These are phyloP conservation scores for Sclerotinia borealis DNA, from an alignment of 2,329 filamentous ascomycete genomes.

Conservation along the genomic window DNA sequence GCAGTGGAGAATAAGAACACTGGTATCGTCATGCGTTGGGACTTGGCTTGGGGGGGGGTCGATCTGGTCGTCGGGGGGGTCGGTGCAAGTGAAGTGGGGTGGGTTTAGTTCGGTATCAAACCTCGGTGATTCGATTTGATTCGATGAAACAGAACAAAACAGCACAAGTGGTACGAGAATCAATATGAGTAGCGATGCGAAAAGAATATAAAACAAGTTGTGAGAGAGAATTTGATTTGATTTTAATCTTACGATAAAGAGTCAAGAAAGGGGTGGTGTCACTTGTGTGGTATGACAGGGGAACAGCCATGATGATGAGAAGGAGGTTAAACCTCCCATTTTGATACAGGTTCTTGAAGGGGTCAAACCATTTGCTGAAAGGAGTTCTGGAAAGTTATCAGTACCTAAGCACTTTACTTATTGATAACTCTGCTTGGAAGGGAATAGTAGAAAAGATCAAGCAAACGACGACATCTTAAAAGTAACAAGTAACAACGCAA, in stretches of 20 bases:
- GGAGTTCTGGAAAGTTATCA: neutral
- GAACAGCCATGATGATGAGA: neutral
- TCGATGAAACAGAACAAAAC: too few relatives aligned
- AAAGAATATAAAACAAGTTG: neutral
- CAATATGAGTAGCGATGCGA: neutral
- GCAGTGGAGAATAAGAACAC: neutral
- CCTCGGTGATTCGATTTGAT: neutral
- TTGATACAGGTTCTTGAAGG: neutral
- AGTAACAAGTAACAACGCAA: neutral
- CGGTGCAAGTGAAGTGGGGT: neutral
- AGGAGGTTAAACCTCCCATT: too few relatives aligned
- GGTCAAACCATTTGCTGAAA: neutral
- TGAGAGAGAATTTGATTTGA: neutral
- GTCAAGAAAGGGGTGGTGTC: neutral
- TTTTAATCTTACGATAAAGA: neutral
- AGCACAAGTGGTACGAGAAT: neutral
- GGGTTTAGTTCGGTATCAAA: neutral
- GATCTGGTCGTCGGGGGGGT: neutral
- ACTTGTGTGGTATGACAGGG: too few relatives aligned
- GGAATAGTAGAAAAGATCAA: neutral
- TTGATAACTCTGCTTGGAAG: neutral
- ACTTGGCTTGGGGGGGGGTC: too few relatives aligned
- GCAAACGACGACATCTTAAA: neutral
- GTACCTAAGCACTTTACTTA: neutral
- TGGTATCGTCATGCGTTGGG: slow-evolving; percentile 3